Conservation (phyloP, 192 early-diverging fungal species). For the Neocallimastix lanati region DNA sequence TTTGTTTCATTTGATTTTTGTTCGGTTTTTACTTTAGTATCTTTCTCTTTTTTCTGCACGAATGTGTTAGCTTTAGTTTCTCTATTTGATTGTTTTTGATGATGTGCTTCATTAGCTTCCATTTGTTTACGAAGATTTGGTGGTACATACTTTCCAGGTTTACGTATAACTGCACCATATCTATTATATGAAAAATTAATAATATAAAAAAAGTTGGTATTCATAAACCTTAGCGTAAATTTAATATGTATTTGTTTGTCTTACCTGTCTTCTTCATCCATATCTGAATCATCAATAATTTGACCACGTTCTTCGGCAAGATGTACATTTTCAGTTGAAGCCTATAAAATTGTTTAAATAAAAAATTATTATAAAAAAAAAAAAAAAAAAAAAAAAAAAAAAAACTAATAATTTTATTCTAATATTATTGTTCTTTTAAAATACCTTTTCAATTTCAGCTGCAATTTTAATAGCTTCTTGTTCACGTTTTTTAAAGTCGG, state of each 20-base stretch:
- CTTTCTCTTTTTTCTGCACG: background rate
- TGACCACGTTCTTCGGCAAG: constrained; percentile 78
- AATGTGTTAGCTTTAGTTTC: background rate
- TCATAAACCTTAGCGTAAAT: no score
- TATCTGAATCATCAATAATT: constrained; percentile 16
- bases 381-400: no score
- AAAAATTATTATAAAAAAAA: no score
- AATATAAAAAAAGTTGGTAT: no score
- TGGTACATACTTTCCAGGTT: constrained; percentile 71
- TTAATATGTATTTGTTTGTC: no score
- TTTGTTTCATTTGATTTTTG: background rate
- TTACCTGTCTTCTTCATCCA: constrained; percentile 87
- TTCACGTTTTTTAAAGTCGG: constrained; percentile 74
- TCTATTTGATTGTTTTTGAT: no score
- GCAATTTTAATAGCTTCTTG: constrained; percentile 71
- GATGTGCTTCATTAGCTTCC: constrained; percentile 14
- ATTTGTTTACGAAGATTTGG: constrained; percentile 50
- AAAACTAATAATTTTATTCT: no score
- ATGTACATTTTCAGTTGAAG: constrained; percentile 56
- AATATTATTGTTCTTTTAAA: no score
- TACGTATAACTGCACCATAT: constrained; percentile 8
- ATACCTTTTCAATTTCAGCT: constrained; percentile 68
- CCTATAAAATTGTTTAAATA: constrained; percentile 12
- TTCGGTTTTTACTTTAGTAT: background rate
- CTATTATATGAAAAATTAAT: no score